These are phyloP conservation scores for Coffea canephora DNA, from an alignment of 257 asterid species.

Conservation along the genomic window DNA sequence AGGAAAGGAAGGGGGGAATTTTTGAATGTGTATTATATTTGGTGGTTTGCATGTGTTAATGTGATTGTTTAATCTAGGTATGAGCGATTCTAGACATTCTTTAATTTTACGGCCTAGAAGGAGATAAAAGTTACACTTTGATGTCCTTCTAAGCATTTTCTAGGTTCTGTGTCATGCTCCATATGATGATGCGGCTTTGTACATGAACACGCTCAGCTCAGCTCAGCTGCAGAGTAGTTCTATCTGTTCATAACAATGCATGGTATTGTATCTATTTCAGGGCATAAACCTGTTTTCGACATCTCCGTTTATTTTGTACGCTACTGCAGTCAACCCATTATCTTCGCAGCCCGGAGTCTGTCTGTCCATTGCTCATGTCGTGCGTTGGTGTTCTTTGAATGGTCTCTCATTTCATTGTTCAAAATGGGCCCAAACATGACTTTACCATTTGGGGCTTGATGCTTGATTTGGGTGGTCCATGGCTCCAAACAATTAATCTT, in stretches of 20 bases:
- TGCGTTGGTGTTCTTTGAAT: background rate
- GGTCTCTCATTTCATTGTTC: background rate
- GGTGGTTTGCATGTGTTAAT: conserved; percentile 6
- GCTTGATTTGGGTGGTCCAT: background rate
- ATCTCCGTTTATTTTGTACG: background rate
- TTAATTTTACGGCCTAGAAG: conserved; percentile 8
- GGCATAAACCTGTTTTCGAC: background rate
- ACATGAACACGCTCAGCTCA: background rate
- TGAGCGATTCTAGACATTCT: conserved; percentile 20
- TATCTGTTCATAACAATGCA: background rate
- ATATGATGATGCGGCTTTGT: background rate
- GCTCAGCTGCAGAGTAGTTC: background rate
- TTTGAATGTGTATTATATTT: background rate
- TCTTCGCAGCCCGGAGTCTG: too few species aligned
- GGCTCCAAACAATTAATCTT: background rate
- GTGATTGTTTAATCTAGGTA: conserved; percentile 16
- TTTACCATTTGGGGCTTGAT: background rate
- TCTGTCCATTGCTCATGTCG: background rate
- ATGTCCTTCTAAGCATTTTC: conserved; percentile 2
- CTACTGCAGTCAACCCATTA: background rate
- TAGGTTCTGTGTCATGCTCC: background rate
- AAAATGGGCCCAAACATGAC: background rate
- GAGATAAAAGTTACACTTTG: background rate
- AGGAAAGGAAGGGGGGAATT: background rate
- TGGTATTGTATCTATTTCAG: background rate